Evolutionary conservation across 202 grass and related monocot species (phyloP).

Genomic region (Miscanthus sacchariflorus): DNA sequence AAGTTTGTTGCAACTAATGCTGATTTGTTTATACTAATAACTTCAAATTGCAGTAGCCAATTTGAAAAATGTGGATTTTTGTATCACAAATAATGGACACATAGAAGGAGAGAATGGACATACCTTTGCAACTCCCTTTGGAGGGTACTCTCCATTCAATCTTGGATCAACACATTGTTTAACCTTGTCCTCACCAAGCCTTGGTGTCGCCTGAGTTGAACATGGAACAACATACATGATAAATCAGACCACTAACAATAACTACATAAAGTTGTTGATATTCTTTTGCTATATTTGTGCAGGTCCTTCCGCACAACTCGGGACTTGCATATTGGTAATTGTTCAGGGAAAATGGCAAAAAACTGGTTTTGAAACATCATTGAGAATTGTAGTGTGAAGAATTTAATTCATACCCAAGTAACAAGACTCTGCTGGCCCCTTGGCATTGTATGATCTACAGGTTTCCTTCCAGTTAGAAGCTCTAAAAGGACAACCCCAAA

Average conservation of each 20-base stretch:
- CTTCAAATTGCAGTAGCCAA: not conserved
- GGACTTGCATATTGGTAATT: not conserved
- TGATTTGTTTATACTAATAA: conserved; percentile 7
- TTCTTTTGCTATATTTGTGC: not conserved
- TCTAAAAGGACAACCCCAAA: conserved; percentile 71
- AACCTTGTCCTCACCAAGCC: conserved; percentile 61
- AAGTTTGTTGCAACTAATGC: not conserved
- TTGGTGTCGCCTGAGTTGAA: conserved; percentile 60
- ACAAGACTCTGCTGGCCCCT: conserved; percentile 69
- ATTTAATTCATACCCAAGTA: conserved; percentile 60
- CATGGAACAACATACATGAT: not conserved
- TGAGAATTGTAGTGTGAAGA: conserved; percentile 11
- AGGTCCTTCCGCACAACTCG: not conserved
- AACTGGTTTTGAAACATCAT: not conserved
- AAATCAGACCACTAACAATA: conserved; percentile 11
- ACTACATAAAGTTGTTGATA: not conserved
- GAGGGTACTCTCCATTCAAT: conserved; percentile 64
- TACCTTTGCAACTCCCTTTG: conserved; percentile 69
- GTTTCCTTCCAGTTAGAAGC: conserved; percentile 69
- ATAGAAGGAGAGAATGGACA: not conserved
- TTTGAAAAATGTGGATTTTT: conserved; percentile 14
- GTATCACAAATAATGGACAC: not conserved
- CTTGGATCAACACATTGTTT: conserved; percentile 76
- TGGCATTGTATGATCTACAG: conserved; percentile 71
- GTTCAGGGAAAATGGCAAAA: not conserved